phyloP scores from a whole-genome alignment of 345 rosid species.

The Rhizophora mangle region DNA sequence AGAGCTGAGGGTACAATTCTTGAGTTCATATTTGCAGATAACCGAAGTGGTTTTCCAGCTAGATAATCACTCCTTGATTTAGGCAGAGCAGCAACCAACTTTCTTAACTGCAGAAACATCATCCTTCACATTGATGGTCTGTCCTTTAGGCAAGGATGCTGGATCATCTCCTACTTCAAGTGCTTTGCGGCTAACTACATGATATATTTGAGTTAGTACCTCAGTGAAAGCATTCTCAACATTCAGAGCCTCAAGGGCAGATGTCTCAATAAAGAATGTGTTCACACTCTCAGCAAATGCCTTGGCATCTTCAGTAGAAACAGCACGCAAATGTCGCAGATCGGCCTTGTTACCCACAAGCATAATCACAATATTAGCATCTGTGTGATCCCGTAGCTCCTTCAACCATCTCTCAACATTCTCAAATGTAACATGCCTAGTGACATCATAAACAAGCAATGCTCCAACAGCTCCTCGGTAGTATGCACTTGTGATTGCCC shows the following conservation, averaged over 20 bases:
- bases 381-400: conserved; percentile 84
- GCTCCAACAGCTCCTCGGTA: conserved; percentile 93
- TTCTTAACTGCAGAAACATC: conserved; percentile 81
- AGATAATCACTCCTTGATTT: neutral
- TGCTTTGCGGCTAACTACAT: conserved; percentile 74
- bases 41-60: neutral
- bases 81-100: conserved; percentile 72
- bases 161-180: conserved; percentile 82
- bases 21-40: neutral
- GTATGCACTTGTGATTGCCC: conserved; percentile 89
- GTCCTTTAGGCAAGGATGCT: conserved; percentile 79
- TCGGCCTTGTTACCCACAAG: conserved; percentile 92
- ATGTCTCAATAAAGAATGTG: conserved; percentile 81
- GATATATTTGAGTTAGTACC: conserved; percentile 74
- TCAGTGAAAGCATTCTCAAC: conserved; percentile 84
- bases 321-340: conserved; percentile 79
- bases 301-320: conserved; percentile 61
- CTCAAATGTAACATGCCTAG: conserved; percentile 80
- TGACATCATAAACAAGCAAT: conserved; percentile 73
- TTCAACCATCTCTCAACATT: conserved; percentile 89
- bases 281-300: conserved; percentile 69
- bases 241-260: conserved; percentile 77
- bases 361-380: conserved; percentile 82
- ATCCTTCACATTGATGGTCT: conserved; percentile 54
- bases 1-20: neutral